Conservation (phyloP, 352 stramenopile genomes). For the Plasmopara muralis region DNA sequence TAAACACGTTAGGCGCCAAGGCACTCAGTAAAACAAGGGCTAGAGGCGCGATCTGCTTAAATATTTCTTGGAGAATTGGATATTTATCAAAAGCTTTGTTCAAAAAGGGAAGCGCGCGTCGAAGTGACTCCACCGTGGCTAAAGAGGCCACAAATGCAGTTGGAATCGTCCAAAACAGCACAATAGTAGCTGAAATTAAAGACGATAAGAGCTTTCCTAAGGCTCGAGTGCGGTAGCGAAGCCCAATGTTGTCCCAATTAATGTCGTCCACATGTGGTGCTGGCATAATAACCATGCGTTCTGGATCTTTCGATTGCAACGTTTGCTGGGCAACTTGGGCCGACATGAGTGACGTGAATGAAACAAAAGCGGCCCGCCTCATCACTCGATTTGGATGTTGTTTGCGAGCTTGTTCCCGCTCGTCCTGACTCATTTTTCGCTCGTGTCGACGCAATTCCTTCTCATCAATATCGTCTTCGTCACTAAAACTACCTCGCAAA, state of each 20-base stretch:
- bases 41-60: slow-evolving; percentile 71
- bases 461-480: slow-evolving; percentile 22
- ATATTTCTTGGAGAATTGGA: slow-evolving; percentile 45
- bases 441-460: slow-evolving; percentile 30
- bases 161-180: slow-evolving; percentile 82
- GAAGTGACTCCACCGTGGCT: slow-evolving; percentile 60
- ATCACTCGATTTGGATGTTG: slow-evolving; percentile 56
- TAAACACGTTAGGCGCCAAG: slow-evolving; percentile 60
- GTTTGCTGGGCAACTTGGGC: slow-evolving; percentile 65
- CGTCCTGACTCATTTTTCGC: slow-evolving; percentile 39
- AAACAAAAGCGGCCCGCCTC: slow-evolving; percentile 67
- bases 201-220: slow-evolving; percentile 46
- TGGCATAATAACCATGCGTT: slow-evolving; percentile 41
- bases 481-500: slow-evolving; percentile 18
- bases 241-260: slow-evolving; percentile 71
- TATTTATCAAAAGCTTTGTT: slow-evolving; percentile 59
- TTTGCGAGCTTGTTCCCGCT: slow-evolving; percentile 39
- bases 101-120: slow-evolving; percentile 50
- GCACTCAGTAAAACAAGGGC: slow-evolving; percentile 49
- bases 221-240: slow-evolving; percentile 41
- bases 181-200: slow-evolving; percentile 49
- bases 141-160: slow-evolving; percentile 72
- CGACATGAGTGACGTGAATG: slow-evolving; percentile 65
- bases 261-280: slow-evolving; percentile 62
- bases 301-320: slow-evolving; percentile 50